phyloP scores from a whole-genome alignment of 306 rosid species.

The Inga oerstediana region DNA sequence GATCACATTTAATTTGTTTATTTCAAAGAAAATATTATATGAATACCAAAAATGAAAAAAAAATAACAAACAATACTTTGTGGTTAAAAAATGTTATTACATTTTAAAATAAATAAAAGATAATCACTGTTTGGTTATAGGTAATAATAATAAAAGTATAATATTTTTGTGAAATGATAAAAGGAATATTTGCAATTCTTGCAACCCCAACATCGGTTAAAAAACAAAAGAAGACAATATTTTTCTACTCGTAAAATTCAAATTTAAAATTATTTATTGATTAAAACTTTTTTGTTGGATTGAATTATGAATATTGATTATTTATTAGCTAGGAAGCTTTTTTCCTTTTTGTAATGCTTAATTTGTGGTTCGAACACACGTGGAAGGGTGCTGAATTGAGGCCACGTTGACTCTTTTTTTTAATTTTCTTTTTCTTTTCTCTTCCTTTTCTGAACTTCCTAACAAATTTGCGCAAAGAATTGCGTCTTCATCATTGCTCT shows the following conservation, averaged over 20 bases:
- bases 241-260: too few relatives aligned
- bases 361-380: not conserved
- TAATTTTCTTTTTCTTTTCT: not conserved
- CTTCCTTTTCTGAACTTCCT: not conserved
- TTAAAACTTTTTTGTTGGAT: too few relatives aligned
- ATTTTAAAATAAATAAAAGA: too few relatives aligned
- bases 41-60: not conserved
- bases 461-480: not conserved
- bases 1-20: not conserved
- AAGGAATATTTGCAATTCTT: not conserved
- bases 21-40: too few relatives aligned
- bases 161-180: not conserved
- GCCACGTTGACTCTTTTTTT: not conserved
- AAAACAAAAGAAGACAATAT: too few relatives aligned
- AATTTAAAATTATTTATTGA: too few relatives aligned
- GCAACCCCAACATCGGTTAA: not conserved
- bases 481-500: not conserved
- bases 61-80: too few relatives aligned
- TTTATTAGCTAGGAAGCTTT: not conserved
- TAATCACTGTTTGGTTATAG: too few relatives aligned
- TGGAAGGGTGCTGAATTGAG: not conserved
- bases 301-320: too few relatives aligned
- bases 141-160: too few relatives aligned
- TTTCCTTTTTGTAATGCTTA: not conserved
- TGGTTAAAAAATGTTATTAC: too few relatives aligned